phyloP scores from a whole-genome alignment of 257 asterid genomes.

The Solanum piurae region DNA sequence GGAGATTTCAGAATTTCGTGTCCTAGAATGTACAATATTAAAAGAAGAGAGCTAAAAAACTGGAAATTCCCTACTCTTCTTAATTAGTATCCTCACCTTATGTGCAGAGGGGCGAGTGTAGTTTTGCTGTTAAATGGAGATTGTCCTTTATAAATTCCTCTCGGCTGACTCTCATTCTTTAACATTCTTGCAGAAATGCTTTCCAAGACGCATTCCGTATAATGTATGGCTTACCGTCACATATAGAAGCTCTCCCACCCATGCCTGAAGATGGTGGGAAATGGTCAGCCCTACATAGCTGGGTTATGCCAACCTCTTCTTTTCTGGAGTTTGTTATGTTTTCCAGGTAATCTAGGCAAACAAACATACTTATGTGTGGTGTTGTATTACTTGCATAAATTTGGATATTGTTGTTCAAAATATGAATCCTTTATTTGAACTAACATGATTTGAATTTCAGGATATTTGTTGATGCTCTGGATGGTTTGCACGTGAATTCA shows the following conservation, averaged over 20 bases:
- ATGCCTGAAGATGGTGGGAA: constrained; percentile 96
- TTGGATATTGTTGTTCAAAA: background rate
- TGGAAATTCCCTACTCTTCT: background rate
- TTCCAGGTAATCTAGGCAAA: constrained; percentile 47
- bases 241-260: constrained; percentile 88
- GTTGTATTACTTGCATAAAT: background rate
- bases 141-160: background rate
- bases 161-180: background rate
- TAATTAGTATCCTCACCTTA: background rate
- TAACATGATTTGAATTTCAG: constrained; percentile 23
- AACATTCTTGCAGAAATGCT: constrained; percentile 42
- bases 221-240: constrained; percentile 81
- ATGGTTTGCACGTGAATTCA: constrained; percentile 41
- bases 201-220: constrained; percentile 75
- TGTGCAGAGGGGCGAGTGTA: background rate
- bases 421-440: background rate
- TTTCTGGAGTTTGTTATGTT: constrained; percentile 91
- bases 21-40: background rate
- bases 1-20: background rate
- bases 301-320: constrained; percentile 99
- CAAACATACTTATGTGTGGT: background rate
- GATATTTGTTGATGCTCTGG: constrained; percentile 87
- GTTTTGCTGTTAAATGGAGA: background rate
- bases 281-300: constrained; percentile 86
- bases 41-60: background rate